Conservation (phyloP, 2,329 filamentous ascomycete genomes). For the Neonectria faginata region DNA sequence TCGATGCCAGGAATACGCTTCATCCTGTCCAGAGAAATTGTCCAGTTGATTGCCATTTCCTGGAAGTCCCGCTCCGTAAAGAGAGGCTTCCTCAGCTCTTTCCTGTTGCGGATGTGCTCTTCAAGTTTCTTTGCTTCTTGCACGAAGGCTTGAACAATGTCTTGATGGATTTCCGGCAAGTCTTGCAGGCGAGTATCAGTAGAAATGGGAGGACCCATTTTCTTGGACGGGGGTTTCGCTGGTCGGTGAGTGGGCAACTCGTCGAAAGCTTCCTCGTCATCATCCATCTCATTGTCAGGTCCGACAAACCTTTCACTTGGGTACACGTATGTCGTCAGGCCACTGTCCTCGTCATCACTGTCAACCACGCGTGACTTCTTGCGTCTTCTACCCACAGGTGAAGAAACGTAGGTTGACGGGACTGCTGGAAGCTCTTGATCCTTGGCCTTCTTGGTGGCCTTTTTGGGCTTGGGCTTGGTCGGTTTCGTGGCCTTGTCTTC, state of each 20-base stretch:
- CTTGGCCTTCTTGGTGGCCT: slow-evolving; percentile 52
- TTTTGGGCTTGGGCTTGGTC: slow-evolving; percentile 49
- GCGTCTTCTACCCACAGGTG: slow-evolving; percentile 57
- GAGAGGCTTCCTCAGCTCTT: slow-evolving; percentile 66
- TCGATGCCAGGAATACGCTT: slow-evolving; percentile 72
- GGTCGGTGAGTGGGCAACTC: slow-evolving; percentile 54
- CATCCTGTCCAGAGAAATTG: slow-evolving; percentile 72
- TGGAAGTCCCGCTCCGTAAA: slow-evolving; percentile 78
- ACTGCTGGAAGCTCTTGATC: slow-evolving; percentile 55
- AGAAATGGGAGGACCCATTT: slow-evolving; percentile 68
- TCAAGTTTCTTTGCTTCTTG: slow-evolving; percentile 69
- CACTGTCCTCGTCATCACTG: slow-evolving; percentile 53
- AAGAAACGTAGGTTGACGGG: slow-evolving; percentile 63
- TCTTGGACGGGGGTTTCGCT: slow-evolving; percentile 49
- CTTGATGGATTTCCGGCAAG: slow-evolving; percentile 70
- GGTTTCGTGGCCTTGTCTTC: slow-evolving; percentile 48
- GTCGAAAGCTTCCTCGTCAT: slow-evolving; percentile 59
- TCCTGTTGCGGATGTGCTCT: slow-evolving; percentile 70
- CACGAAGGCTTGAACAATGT: slow-evolving; percentile 75
- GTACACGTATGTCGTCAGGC: slow-evolving; percentile 60
- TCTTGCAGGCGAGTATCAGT: slow-evolving; percentile 64
- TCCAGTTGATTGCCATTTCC: slow-evolving; percentile 79
- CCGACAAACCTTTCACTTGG: slow-evolving; percentile 63
- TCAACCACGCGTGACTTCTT: slow-evolving; percentile 42
- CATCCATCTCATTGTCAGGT: slow-evolving; percentile 51